These are phyloP conservation scores for bread wheat (Triticum aestivum) DNA, from an alignment of 176 grass and related monocot species.

Conservation along the genomic window DNA sequence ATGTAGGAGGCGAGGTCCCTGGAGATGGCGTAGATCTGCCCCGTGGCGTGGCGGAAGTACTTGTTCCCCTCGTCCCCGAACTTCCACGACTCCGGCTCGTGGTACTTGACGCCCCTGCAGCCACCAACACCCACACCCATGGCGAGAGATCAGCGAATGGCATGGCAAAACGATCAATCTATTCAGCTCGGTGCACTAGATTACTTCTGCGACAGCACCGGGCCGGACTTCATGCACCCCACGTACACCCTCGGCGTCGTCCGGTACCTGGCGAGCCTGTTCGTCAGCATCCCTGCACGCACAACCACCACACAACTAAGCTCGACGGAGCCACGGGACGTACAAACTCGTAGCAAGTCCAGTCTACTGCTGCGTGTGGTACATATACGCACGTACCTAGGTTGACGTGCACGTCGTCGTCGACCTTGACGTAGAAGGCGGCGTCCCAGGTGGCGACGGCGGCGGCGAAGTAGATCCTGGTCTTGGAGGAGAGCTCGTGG, in stretches of 20 bases:
- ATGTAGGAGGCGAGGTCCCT: constrained; percentile 83
- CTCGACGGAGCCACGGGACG: not conserved
- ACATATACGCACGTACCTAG: constrained; percentile 20
- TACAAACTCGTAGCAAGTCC: too few relatives aligned
- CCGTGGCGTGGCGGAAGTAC: constrained; percentile 79
- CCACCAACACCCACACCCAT: not conserved
- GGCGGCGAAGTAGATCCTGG: constrained; percentile 59
- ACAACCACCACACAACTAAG: not conserved
- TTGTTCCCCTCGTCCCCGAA: constrained; percentile 79
- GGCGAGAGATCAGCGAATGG: not conserved
- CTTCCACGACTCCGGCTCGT: constrained; percentile 84
- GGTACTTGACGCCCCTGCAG: constrained; percentile 62
- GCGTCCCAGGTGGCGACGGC: constrained; percentile 70
- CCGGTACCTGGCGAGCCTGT: constrained; percentile 45
- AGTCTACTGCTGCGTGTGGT: too few relatives aligned
- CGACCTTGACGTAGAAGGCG: constrained; percentile 85
- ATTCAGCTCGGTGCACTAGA: not conserved
- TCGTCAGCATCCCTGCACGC: constrained; percentile 44
- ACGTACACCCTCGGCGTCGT: constrained; percentile 60
- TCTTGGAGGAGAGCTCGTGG: constrained; percentile 83
- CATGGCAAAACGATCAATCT: not conserved
- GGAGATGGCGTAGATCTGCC: constrained; percentile 79
- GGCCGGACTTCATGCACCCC: constrained; percentile 89
- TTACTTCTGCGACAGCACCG: constrained; percentile 78
- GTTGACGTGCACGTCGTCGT: constrained; percentile 87